phyloP scores from a whole-genome alignment of 2,329 filamentous ascomycete species.

The Alternaria ventricosa region DNA sequence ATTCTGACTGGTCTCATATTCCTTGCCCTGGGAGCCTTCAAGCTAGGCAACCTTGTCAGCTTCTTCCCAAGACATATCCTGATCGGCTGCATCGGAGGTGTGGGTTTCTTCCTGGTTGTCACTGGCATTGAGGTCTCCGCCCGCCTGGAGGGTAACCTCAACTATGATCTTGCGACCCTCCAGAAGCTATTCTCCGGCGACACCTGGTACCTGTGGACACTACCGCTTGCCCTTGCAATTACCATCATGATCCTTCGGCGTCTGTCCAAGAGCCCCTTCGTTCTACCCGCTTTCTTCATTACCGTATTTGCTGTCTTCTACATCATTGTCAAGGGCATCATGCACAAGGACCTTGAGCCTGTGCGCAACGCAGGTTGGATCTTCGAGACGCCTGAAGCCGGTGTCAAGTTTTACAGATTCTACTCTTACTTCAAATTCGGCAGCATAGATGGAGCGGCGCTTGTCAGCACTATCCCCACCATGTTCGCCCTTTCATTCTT shows the following conservation, averaged over 20 bases:
- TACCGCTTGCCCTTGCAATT: constrained; percentile 78
- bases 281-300: constrained; percentile 87
- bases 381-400: constrained; percentile 82
- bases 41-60: constrained; percentile 88
- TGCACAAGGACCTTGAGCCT: constrained; percentile 69
- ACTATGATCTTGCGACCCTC: constrained; percentile 79
- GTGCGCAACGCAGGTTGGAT: constrained; percentile 85
- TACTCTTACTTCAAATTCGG: constrained; percentile 92
- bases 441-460: constrained; percentile 80
- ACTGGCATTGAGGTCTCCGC: constrained; percentile 95
- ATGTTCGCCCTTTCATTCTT: constrained; percentile 99
- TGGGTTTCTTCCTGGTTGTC: constrained; percentile 90
- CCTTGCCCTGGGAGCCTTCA: constrained; percentile 85
- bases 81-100: constrained; percentile 95
- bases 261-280: constrained; percentile 79
- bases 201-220: constrained; percentile 81
- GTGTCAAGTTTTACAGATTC: constrained; percentile 96
- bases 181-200: constrained; percentile 74
- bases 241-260: constrained; percentile 78
- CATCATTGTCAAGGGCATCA: constrained; percentile 73
- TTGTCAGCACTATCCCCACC: constrained; percentile 84
- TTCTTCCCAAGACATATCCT: constrained; percentile 97
- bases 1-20: constrained; percentile 91
- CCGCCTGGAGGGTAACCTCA: constrained; percentile 81
- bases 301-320: constrained; percentile 79